Conservation (phyloP, 2,329 filamentous ascomycete genomes). For the Hyphodiscus sp. region DNA sequence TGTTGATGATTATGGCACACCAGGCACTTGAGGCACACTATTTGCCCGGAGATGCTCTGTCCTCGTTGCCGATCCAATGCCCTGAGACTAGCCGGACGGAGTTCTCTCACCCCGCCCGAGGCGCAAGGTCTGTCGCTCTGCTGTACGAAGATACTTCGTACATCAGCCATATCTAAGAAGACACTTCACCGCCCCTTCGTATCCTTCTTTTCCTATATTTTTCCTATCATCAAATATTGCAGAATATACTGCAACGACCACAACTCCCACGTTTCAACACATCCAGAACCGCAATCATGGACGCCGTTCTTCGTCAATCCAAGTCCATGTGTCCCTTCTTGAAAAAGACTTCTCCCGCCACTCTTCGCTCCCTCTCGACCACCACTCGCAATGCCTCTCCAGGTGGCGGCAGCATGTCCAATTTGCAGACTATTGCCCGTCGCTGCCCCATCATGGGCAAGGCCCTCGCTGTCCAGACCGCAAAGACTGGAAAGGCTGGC, state of each 20-base stretch:
- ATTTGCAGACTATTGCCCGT: slow-evolving; percentile 86
- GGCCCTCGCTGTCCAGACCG: slow-evolving; percentile 81
- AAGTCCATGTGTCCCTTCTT: slow-evolving; percentile 97
- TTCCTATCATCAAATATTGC: not conserved
- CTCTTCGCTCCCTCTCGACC: slow-evolving; percentile 81
- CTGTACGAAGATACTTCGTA: no score
- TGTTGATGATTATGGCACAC: not conserved
- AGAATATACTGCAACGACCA: not conserved
- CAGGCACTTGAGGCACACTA: no score
- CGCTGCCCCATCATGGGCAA: slow-evolving; percentile 99
- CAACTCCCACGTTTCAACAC: not conserved
- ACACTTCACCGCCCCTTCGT: not conserved
- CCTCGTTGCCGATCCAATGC: not conserved
- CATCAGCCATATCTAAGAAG: no score
- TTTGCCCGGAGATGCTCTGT: no score
- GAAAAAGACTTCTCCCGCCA: slow-evolving; percentile 86
- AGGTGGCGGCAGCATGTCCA: slow-evolving; percentile 91
- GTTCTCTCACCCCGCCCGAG: no score
- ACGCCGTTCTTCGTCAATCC: slow-evolving; percentile 89
- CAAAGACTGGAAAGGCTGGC: slow-evolving; percentile 42
- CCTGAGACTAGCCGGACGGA: no score
- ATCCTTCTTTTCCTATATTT: not conserved
- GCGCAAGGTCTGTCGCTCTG: no score
- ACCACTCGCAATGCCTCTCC: slow-evolving; percentile 54
- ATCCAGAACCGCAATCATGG: slow-evolving; percentile 54